These are phyloP conservation scores for Aspergillus neoniger DNA, from an alignment of 2,329 filamentous ascomycete genomes.

Conservation along the genomic window DNA sequence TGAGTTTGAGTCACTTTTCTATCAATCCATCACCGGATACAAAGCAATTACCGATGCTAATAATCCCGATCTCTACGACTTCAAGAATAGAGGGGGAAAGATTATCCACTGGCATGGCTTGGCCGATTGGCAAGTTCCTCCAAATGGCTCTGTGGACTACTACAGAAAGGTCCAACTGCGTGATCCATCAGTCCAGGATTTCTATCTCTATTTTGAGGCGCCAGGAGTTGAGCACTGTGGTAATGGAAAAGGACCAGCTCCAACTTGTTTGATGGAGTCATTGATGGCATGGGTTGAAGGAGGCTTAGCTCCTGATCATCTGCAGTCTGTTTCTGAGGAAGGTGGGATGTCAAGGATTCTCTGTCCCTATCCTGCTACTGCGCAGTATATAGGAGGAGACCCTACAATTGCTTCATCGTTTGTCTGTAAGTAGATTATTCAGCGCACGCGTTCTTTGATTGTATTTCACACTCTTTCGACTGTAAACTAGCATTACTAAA, in stretches of 20 bases:
- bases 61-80: slow-evolving; percentile 40
- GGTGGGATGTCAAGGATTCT: neutral
- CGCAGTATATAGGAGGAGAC: neutral
- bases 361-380: neutral
- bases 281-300: slow-evolving; percentile 18
- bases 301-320: slow-evolving; percentile 11
- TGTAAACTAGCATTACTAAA: too few relatives aligned
- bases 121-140: slow-evolving; percentile 39
- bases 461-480: too few relatives aligned
- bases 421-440: neutral
- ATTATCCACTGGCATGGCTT: slow-evolving; percentile 47
- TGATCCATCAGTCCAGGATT: slow-evolving; percentile 30
- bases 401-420: neutral
- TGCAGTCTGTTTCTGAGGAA: slow-evolving; percentile 31
- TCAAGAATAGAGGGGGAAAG: slow-evolving; percentile 39
- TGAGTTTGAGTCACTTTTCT: slow-evolving; percentile 16
- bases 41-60: slow-evolving; percentile 35
- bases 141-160: slow-evolving; percentile 37
- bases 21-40: slow-evolving; percentile 29
- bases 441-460: too few relatives aligned
- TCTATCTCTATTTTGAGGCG: slow-evolving; percentile 39
- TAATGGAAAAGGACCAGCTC: slow-evolving; percentile 25
- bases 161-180: slow-evolving; percentile 33
- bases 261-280: slow-evolving; percentile 1
- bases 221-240: slow-evolving; percentile 39